Evolutionary conservation across 768 basidiomycete genomes (phyloP).

Genomic region (Coprinellus micaceus): DNA sequence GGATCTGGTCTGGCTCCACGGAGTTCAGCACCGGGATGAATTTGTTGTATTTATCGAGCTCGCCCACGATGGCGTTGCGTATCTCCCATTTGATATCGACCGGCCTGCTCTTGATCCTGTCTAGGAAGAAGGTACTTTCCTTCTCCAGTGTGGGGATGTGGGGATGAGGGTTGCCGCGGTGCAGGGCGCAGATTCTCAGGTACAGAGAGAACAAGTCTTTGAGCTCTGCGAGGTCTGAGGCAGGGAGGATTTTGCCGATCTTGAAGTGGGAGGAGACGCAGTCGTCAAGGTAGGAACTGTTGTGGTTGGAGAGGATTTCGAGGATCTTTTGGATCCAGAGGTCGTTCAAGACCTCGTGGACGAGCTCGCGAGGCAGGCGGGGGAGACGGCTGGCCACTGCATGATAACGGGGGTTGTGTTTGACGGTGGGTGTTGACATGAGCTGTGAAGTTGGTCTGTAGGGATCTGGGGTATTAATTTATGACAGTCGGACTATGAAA

Average conservation of each 20-base stretch:
- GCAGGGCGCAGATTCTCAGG: constrained; percentile 12
- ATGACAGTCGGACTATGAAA: too few relatives aligned
- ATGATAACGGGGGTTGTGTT: constrained; percentile 9
- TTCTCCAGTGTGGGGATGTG: constrained; percentile 6
- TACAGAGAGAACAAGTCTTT: constrained; percentile 19
- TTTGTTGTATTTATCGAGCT: constrained; percentile 13
- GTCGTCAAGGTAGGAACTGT: constrained; percentile 22
- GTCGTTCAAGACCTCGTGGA: constrained; percentile 25
- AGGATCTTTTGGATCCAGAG: constrained; percentile 23
- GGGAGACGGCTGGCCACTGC: constrained; percentile 18
- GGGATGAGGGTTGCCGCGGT: constrained; percentile 11
- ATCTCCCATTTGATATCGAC: constrained; percentile 4
- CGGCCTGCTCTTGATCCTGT: not conserved
- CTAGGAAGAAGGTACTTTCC: constrained; percentile 5
- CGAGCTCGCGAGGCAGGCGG: constrained; percentile 23
- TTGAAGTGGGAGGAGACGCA: constrained; percentile 19
- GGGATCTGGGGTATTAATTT: too few relatives aligned
- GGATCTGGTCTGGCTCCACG: not conserved
- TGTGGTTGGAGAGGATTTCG: constrained; percentile 18
- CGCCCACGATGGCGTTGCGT: constrained; percentile 9
- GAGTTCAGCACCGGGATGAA: constrained; percentile 10
- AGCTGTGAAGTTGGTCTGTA: too few relatives aligned
- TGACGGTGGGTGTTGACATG: not conserved
- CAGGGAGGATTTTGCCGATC: constrained; percentile 13
- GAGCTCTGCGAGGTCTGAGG: constrained; percentile 9